Base-by-base conservation (phyloP, 1,284 basidiomycete species). In the Trichosporon asahii region DNA sequence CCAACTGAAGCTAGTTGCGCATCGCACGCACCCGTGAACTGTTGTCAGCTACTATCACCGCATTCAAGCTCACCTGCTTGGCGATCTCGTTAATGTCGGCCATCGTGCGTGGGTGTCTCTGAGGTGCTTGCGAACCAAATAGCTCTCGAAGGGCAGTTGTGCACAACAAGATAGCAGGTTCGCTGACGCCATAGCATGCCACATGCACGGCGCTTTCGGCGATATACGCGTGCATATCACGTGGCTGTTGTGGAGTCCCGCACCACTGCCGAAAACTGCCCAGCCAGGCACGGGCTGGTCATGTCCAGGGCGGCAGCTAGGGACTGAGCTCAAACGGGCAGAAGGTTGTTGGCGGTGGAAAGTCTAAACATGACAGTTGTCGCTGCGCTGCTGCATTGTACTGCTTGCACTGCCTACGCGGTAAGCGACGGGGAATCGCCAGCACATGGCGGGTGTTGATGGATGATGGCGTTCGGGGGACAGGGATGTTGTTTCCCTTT, bases 11-110 rank as follows among this genome's bases (percentile, higher is more conserved):
- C 64, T 12, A 29, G 25, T 6, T 29, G 44, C 9, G 46, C 46
- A 18, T 0, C 18, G 74, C 57, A 61, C 77, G 23, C 57, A 82
- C 80, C 79, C 25, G 78, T 80, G 76, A 88, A 94, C 44, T 88
- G 81, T 49, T 85, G 64, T 71, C 63, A 72, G 66, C 40, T 23
- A 8, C 37, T 18, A 88, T 89, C 76, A 90, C 18, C 33, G n/a
- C 23, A 18, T n/a, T 64, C 33, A 21, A 21, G 66, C 81, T 61
- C 68, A 81, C 81, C 76, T 82, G 83, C 75, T 81, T 79, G 23
- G 85, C 85, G 73, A 87, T 85, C 35, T 83, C 75, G 78, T 88
- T 87, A 80, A 91, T 87, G 84, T 94, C 91, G 70, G 88, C 88
- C 91, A 92, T 92, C 67, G 37, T 76, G 70, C 31, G 60, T 55